These are phyloP conservation scores for Kwoniella europaea DNA, from an alignment of 768 basidiomycete species.

Conservation along the genomic window DNA sequence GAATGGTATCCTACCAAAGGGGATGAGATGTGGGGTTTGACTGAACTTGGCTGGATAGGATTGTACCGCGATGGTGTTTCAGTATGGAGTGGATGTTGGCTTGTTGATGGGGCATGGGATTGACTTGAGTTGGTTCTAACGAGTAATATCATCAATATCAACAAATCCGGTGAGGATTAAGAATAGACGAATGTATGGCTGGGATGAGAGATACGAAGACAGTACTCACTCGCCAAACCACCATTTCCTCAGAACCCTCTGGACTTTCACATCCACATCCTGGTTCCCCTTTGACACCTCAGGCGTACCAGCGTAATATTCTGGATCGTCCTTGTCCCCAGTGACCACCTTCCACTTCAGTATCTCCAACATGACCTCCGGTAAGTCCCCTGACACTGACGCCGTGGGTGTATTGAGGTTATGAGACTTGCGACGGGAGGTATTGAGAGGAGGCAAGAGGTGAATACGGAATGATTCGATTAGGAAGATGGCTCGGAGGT, in stretches of 20 bases:
- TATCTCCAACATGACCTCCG: conserved; percentile 31
- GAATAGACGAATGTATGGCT: not conserved
- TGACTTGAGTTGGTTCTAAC: conserved; percentile 27
- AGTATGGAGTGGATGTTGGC: conserved; percentile 8
- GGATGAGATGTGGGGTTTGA: conserved; percentile 11
- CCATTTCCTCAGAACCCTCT: conserved; percentile 45
- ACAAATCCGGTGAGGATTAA: no score
- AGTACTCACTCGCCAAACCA: conserved; percentile 45
- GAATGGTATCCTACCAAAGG: conserved; percentile 1
- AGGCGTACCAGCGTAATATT: conserved; percentile 20
- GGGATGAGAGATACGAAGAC: not conserved
- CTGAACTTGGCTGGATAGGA: not conserved
- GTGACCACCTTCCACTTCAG: conserved; percentile 31
- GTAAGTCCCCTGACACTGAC: conserved; percentile 20
- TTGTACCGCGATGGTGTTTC: conserved; percentile 19
- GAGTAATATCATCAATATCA: not conserved
- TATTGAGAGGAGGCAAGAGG: conserved; percentile 19
- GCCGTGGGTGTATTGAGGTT: not conserved
- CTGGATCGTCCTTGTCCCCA: conserved; percentile 39
- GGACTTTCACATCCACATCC: conserved; percentile 31
- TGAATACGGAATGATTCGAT: conserved; percentile 28
- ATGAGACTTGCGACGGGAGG: not conserved
- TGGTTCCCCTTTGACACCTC: conserved; percentile 28
- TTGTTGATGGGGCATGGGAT: conserved; percentile 15
- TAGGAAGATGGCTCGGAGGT: conserved; percentile 37